Conservation (phyloP, 768 basidiomycete species). For the Termitomyces eurrhizus region DNA sequence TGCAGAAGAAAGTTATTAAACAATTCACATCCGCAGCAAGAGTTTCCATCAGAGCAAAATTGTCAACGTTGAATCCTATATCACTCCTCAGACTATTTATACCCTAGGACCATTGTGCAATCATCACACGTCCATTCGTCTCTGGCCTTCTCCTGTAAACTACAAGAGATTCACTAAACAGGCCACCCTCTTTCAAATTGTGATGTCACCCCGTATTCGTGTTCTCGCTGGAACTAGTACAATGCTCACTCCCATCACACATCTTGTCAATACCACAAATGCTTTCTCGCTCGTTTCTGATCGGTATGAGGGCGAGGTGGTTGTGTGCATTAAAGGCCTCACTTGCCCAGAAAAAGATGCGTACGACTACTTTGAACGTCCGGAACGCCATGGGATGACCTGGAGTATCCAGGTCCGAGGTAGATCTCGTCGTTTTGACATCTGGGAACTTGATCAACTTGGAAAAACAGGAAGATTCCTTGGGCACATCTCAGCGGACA, state of each 20-base stretch:
- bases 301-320: conserved; percentile 71
- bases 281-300: conserved; percentile 54
- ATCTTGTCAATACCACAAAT: conserved; percentile 59
- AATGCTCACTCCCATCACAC: conserved; percentile 52
- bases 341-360: conserved; percentile 35
- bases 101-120: no score
- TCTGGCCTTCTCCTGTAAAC: no score
- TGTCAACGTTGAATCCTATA: no score
- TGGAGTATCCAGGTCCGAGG: conserved; percentile 94
- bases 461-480: conserved; percentile 61
- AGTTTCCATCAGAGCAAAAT: no score
- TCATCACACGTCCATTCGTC: no score
- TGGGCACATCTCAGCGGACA: conserved; percentile 64
- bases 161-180: no score
- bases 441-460: background rate
- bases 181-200: background rate
- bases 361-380: conserved; percentile 69
- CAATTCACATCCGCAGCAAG: no score
- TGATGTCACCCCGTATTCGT: conserved; percentile 55
- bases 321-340: conserved; percentile 76
- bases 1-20: no score
- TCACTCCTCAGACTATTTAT: no score
- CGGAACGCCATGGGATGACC: conserved; percentile 71
- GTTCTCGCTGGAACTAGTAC: conserved; percentile 71
- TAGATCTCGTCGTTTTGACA: conserved; percentile 23